Conservation (phyloP, 441 rosid genomes). For the Pelargonium australe region DNA sequence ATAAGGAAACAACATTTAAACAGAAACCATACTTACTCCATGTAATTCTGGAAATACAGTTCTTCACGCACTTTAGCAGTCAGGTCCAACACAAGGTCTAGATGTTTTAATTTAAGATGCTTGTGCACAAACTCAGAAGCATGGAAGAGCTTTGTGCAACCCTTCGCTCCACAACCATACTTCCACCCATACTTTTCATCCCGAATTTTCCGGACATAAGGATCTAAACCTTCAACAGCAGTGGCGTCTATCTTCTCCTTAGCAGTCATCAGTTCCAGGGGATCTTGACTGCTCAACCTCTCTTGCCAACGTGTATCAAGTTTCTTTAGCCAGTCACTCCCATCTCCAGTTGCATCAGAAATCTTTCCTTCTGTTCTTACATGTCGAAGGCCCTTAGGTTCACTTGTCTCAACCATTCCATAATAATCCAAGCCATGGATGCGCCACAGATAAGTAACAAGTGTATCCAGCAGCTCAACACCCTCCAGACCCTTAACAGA, state of each 20-base stretch:
- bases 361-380: constrained; percentile 76
- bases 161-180: constrained; percentile 99
- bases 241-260: constrained; percentile 87
- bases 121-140: constrained; percentile 97
- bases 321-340: constrained; percentile 69
- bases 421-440: constrained; percentile 92
- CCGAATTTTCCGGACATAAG: constrained; percentile 88
- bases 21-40: constrained; percentile 56
- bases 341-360: constrained; percentile 43
- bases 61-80: constrained; percentile 94
- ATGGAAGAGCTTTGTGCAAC: constrained; percentile 98
- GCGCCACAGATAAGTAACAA: constrained; percentile 96
- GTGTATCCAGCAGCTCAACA: constrained; percentile 80
- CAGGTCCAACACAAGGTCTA: constrained; percentile 69
- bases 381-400: constrained; percentile 87
- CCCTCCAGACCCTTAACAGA: constrained; percentile 98
- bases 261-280: constrained; percentile 87
- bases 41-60: constrained; percentile 86
- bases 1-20: constrained; percentile 3
- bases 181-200: constrained; percentile 99
- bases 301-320: constrained; percentile 83
- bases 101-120: constrained; percentile 96
- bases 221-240: constrained; percentile 75
- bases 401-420: constrained; percentile 76
- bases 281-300: constrained; percentile 82